Evolutionary conservation across 164 flowering plant genomes (phyloP).

Genomic region (Stephania japonica): DNA sequence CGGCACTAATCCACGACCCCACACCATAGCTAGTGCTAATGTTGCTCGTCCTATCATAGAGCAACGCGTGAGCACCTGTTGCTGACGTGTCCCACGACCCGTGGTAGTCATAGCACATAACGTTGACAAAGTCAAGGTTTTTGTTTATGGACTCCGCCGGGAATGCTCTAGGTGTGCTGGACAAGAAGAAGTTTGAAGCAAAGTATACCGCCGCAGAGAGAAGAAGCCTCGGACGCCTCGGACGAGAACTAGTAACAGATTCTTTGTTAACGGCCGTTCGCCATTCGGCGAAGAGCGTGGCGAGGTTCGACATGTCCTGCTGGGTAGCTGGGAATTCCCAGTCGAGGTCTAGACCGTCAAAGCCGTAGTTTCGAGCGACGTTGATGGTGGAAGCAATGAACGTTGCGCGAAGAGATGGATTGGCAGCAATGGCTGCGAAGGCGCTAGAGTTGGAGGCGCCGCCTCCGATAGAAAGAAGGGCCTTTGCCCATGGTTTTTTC

Average conservation of each 20-base stretch:
- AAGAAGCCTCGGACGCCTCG: conserved; percentile 15
- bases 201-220: conserved; percentile 28
- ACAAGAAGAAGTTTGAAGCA: conserved; percentile 5
- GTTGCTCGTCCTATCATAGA: conserved; percentile 26
- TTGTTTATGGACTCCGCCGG: conserved; percentile 9
- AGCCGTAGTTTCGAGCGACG: conserved; percentile 23
- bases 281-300: conserved; percentile 26
- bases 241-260: not conserved
- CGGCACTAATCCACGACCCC: conserved; percentile 20
- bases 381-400: conserved; percentile 26
- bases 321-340: conserved; percentile 28
- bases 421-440: conserved; percentile 25
- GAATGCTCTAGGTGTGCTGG: conserved; percentile 1
- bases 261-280: conserved; percentile 13
- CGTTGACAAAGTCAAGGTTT: conserved; percentile 19
- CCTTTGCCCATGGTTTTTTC: conserved; percentile 18
- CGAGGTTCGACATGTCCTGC: conserved; percentile 29
- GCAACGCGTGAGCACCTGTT: conserved; percentile 29
- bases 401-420: conserved; percentile 11
- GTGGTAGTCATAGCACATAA: conserved; percentile 24
- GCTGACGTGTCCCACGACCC: conserved; percentile 20
- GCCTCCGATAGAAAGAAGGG: conserved; percentile 40
- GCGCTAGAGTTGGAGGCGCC: conserved; percentile 9
- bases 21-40: conserved; percentile 29
- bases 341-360: conserved; percentile 34